Base-by-base conservation (phyloP, 306 rosid genomes). In the Echinosophora koreensis region DNA sequence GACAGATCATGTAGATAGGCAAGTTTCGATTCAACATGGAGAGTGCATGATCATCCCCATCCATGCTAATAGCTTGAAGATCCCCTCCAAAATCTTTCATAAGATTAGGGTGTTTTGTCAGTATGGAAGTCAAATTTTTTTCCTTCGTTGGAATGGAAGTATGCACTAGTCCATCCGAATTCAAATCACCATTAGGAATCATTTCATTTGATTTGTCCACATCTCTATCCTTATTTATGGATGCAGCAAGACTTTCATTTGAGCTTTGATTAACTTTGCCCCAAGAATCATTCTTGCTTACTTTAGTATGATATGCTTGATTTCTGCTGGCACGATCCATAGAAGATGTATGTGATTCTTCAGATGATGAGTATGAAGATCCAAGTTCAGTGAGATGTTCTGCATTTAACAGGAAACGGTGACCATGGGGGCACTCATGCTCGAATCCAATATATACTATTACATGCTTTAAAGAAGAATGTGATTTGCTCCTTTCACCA, bases 381-480 rank as follows among this genome's bases (percentile, higher is more conserved):
- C 95, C 98, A 67, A 89, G 93, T 75, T 90, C 94, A 66, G 81
- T 34, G 50, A 94, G 93, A 87, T 89, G 94, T 68, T 87, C 92
- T 2, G 88, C 84, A 85, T 83, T 89, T 81, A 94, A 86, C 65
- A 92, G 77, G 84, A 94, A 92, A 79, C 98, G 97, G 63, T 94
- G 98, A 67, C 98, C 98, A 88, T 67, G 88, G 63, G 97, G 92
- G 82, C 98, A 94, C 74, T 94, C 98, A 78, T 92, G 95, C 90
- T 94, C 98, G 71, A 92, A 92, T 56, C 98, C 98, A 81, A 92
- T 88, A 89, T 91, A 86, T 28, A 80, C 86, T 32, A 77, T 60
- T 51, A 61, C 89, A 72, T 87, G 89, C 79, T 82, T 86, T 66
- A 77, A 63, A 66, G 80, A 81, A 75, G 86, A 68, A 73, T 83